A percentile compares a stretch with the other conserved stretches of the same genome.
phyloP scores from a whole-genome alignment of 2,329 filamentous ascomycete species.

The Colletotrichum sp. region DNA sequence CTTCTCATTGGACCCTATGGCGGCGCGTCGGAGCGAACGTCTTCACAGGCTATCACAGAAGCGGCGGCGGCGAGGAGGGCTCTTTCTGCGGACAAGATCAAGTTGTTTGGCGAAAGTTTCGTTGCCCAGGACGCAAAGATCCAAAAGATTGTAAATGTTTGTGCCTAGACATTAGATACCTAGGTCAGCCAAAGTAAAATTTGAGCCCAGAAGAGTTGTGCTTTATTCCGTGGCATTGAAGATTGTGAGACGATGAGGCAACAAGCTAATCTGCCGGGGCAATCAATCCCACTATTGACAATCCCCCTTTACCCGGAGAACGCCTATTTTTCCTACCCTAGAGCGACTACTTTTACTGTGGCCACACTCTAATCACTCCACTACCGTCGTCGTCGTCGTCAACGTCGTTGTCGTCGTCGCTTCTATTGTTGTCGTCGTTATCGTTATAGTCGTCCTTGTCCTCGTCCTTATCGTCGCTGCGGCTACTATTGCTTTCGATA shows the following conservation, averaged over 20 bases:
- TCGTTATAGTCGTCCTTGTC: not conserved
- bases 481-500: not conserved
- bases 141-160: not conserved
- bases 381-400: no score
- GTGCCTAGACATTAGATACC: not conserved
- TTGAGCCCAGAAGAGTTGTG: not conserved
- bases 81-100: not conserved
- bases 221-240: not conserved
- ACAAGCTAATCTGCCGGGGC: not conserved
- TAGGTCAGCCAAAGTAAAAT: not conserved
- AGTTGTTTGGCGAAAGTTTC: not conserved
- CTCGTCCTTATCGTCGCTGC: not conserved
- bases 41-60: not conserved
- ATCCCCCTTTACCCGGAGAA: no score
- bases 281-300: not conserved
- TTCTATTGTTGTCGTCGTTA: not conserved
- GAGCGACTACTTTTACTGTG: no score
- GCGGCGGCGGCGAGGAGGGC: not conserved
- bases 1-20: not conserved
- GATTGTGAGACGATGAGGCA: not conserved
- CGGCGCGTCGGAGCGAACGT: rapidly evolving
- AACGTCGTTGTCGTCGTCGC: not conserved
- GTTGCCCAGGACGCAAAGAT: not conserved
- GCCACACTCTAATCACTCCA: no score
- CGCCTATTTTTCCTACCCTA: no score